Conservation (phyloP, 805 yeast genomes). For the Suhomyces tanzawaensis region DNA sequence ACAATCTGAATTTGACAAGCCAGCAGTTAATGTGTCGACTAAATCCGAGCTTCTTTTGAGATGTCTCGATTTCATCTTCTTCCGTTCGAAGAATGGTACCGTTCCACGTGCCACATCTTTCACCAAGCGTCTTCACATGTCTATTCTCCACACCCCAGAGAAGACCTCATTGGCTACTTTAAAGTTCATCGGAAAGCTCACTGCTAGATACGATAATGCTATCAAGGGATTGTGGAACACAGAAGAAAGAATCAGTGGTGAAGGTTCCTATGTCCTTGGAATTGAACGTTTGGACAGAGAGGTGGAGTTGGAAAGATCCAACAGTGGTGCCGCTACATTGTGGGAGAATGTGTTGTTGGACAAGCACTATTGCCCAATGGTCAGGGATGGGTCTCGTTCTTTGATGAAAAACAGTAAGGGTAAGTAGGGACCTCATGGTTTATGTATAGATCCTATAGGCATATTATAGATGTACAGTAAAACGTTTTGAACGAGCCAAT, state of each 20-base stretch:
- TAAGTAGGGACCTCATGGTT: no score
- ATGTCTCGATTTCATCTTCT: conserved; percentile 78
- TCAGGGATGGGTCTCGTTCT: conserved; percentile 60
- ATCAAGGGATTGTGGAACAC: conserved; percentile 77
- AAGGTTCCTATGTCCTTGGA: conserved; percentile 55
- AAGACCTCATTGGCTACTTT: conserved; percentile 76
- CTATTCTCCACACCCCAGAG: conserved; percentile 77
- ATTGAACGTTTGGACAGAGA: conserved; percentile 48
- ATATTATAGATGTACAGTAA: no score
- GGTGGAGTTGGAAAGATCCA: conserved; percentile 66
- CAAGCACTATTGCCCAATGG: conserved; percentile 79
- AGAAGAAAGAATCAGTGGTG: conserved; percentile 85
- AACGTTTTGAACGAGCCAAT: no score
- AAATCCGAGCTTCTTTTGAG: conserved; percentile 80
- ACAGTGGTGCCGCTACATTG: conserved; percentile 82
- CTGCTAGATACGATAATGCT: conserved; percentile 64
- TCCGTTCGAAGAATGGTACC: conserved; percentile 68
- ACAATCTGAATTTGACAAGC: conserved; percentile 42
- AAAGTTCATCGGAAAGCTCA: conserved; percentile 74
- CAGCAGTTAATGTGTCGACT: conserved; percentile 82
- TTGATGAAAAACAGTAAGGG: conserved; percentile 39
- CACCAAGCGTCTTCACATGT: conserved; percentile 71
- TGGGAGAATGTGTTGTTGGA: conserved; percentile 85
- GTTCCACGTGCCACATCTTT: conserved; percentile 72
- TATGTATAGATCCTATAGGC: no score